These are phyloP conservation scores for Trametes pubescens DNA, from an alignment of 1,284 basidiomycete genomes.

Conservation along the genomic window DNA sequence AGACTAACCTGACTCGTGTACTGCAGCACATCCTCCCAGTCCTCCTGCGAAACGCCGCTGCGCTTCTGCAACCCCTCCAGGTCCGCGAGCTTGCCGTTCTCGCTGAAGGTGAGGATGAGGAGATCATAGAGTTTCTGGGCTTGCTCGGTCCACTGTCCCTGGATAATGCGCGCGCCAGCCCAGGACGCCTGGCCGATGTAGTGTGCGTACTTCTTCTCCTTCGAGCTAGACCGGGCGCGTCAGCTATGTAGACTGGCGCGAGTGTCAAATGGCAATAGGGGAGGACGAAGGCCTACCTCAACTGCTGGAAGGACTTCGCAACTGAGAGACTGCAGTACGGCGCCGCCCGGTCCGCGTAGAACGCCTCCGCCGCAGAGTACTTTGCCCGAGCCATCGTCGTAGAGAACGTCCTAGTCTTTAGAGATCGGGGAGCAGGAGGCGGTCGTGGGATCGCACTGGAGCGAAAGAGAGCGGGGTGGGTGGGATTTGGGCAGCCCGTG, in stretches of 20 bases:
- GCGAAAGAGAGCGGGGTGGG: constrained; percentile 7
- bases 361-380: constrained; percentile 58
- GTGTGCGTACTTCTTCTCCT: constrained; percentile 82
- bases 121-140: constrained; percentile 71
- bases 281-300: constrained; percentile 55
- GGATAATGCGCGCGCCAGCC: constrained; percentile 84
- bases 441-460: neutral
- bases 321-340: constrained; percentile 77
- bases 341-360: constrained; percentile 71
- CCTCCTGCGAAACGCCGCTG: constrained; percentile 60
- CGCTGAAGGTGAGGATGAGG: constrained; percentile 72
- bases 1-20: constrained; percentile 73
- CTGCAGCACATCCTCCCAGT: constrained; percentile 75
- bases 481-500: constrained; percentile 8
- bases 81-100: constrained; percentile 64
- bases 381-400: constrained; percentile 44
- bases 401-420: constrained; percentile 23
- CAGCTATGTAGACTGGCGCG: neutral
- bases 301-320: constrained; percentile 67
- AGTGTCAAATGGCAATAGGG: too few species aligned
- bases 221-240: constrained; percentile 52
- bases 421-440: constrained; percentile 2
- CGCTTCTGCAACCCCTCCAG: constrained; percentile 59
- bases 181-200: constrained; percentile 74
- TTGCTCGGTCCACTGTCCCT: constrained; percentile 81